Evolutionary conservation across 2,329 filamentous ascomycete species (phyloP).

Genomic region (Nemania serpens): DNA sequence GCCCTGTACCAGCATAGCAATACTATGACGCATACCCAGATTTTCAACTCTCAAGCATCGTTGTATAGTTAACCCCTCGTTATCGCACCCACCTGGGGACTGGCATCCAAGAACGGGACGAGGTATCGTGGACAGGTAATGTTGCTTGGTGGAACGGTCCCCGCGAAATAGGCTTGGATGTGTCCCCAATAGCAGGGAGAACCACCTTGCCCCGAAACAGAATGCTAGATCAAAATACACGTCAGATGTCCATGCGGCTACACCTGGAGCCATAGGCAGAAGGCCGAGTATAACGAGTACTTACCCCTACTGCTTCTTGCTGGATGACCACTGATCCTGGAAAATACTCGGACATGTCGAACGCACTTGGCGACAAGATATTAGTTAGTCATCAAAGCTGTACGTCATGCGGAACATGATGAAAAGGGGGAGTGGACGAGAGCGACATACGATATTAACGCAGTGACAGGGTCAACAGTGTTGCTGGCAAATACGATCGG

Average conservation of each 20-base stretch:
- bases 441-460: background rate
- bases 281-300: background rate
- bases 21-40: background rate
- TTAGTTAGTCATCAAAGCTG: background rate
- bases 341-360: background rate
- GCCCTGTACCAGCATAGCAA: background rate
- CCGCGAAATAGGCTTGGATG: background rate
- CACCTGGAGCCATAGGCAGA: background rate
- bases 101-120: background rate
- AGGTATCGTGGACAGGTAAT: background rate
- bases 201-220: background rate
- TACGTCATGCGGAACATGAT: background rate
- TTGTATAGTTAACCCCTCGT: background rate
- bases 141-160: background rate
- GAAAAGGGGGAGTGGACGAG: background rate
- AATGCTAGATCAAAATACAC: background rate
- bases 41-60: background rate
- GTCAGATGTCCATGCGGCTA: background rate
- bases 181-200: background rate
- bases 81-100: background rate
- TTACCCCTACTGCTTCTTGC: background rate
- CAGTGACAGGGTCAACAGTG: background rate
- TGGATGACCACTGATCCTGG: background rate
- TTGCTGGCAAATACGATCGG: background rate
- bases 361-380: background rate